Evolutionary conservation across 2,329 filamentous ascomycete genomes (phyloP).

Genomic region (Diaporthe australafricana): DNA sequence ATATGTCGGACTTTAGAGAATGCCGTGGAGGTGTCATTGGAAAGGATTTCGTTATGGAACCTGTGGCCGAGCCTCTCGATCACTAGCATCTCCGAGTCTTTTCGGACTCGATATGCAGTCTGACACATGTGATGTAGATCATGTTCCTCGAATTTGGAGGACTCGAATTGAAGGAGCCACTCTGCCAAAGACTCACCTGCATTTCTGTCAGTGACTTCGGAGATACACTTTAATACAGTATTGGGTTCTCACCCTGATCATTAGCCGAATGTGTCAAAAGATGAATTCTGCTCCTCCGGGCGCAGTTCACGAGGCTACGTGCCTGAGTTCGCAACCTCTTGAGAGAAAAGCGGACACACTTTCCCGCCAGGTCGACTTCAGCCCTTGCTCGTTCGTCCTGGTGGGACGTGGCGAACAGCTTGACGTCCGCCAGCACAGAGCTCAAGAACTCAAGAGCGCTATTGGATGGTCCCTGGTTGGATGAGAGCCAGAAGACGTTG

Average conservation of each 20-base stretch:
- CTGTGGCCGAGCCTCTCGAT: background rate
- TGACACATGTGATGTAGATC: conserved; percentile 13
- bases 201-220: background rate
- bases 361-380: conserved; percentile 39
- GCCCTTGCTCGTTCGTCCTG: background rate
- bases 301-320: background rate
- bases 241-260: background rate
- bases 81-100: conserved; percentile 33
- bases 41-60: conserved; percentile 23
- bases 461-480: conserved; percentile 47
- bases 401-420: background rate
- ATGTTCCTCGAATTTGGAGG: background rate
- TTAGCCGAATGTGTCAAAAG: background rate
- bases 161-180: conserved; percentile 32
- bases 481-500: conserved; percentile 58
- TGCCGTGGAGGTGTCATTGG: background rate
- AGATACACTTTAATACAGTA: no score
- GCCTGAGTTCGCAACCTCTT: background rate
- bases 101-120: conserved; percentile 33
- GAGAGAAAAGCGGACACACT: conserved; percentile 36
- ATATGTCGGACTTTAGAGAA: conserved; percentile 52
- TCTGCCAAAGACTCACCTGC: background rate
- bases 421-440: conserved; percentile 40
- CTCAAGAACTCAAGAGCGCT: conserved; percentile 47
- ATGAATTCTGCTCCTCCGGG: background rate